Evolutionary conservation across 179 eudicot genomes (phyloP), one percentile per base, ranked within the genome.

Genomic region (Spergularia azorica): DNA sequence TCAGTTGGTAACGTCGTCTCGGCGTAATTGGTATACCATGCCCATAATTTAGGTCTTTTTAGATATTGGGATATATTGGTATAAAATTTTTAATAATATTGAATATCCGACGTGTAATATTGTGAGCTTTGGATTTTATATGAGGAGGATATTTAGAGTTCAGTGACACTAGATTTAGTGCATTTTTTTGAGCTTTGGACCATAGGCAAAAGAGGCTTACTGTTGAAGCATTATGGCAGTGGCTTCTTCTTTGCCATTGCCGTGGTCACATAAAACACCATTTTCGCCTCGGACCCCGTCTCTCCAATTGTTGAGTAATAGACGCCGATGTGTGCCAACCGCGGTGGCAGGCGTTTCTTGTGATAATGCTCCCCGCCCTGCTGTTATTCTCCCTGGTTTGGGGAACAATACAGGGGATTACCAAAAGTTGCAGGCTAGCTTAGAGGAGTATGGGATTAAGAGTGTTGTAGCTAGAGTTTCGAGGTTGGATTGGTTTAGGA

Each of bases 401-500:
- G 98, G 97, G 55, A 95, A 95, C 80, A 91, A 89, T 79, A 78
- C 96, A 21, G 86, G 82, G 59, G 98, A 95, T 69, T 95, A 92
- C 68, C 72, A 87, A 70, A 83, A 84, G 60, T 73, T 95, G 58
- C 86, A 88, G 68, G 55, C 82, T 57, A 84, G 85, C 54, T 82
- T 95, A 80, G 83, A 88, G 65, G 93, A 84, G 50, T 92, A 91
- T 62, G 95, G 95, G 9, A 88, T 95, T 50, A 88, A 89, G 5
- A 82, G 87, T 6, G 92, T 88, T 57, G 87, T 87, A 56, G 89
- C 93, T 32, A 86, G 85, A 48, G 97, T 92, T 59, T 93, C 98
- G 62, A 90, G 98, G 73, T 52, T 90, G 72, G 98, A 95, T 83
- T 95, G 98, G 98, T 83, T 95, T 78, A 86, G 98, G 76, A 95